A percentile compares a stretch with the other conserved stretches of the same genome.
Evolutionary conservation across 73 alveolate genomes (phyloP).

Genomic region (Symbiodinium pilosum): DNA sequence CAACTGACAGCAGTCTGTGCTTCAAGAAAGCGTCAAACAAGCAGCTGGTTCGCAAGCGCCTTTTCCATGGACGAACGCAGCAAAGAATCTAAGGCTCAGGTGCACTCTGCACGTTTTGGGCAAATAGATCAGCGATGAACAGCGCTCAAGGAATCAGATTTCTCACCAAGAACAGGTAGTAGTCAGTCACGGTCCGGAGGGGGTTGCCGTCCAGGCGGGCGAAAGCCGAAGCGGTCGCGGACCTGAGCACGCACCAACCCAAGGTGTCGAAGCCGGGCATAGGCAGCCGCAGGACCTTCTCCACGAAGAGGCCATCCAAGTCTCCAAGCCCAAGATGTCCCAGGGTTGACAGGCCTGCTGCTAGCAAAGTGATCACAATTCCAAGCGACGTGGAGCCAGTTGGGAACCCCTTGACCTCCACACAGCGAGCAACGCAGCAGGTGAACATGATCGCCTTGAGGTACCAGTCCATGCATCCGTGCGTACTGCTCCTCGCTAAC

Average conservation of each 20-base stretch:
- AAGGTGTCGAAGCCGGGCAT: neutral
- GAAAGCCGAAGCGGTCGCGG: neutral
- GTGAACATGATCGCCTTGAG: too few relatives aligned
- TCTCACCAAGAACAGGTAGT: too few relatives aligned
- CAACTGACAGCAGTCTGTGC: neutral
- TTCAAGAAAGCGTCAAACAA: too few relatives aligned
- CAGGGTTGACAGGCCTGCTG: neutral
- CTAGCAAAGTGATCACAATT: neutral
- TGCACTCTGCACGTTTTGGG: too few relatives aligned
- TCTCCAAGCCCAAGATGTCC: neutral
- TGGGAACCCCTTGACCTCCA: neutral
- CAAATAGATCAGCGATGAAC: too few relatives aligned
- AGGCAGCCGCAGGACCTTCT: neutral
- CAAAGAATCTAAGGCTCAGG: too few relatives aligned
- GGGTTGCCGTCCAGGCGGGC: too few relatives aligned
- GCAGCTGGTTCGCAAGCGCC: too few relatives aligned
- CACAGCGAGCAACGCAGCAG: neutral
- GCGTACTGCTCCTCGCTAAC: neutral
- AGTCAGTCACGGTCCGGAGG: too few relatives aligned
- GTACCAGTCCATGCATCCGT: neutral
- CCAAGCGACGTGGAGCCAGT: neutral
- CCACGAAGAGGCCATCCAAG: neutral
- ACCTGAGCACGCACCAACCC: neutral
- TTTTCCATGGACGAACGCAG: too few relatives aligned
- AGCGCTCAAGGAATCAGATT: too few relatives aligned